Base-by-base conservation (phyloP, 169 alveolate genomes). In the Hepatocystis sp. region DNA sequence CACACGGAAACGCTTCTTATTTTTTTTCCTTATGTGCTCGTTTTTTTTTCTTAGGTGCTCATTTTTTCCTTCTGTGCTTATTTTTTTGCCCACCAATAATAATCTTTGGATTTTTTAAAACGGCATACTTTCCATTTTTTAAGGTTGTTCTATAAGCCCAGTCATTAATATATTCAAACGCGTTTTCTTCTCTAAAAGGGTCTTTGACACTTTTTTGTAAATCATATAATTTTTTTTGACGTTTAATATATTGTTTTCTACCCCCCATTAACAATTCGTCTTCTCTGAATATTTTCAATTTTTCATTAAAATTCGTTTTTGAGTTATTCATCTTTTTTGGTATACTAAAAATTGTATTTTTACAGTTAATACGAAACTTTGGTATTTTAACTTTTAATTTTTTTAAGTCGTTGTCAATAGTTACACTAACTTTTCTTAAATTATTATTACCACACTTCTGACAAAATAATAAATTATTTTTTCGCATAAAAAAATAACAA, bases 391-490 rank as follows among this genome's bases (percentile, higher is more conserved):
- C 88, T 36, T 58, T 36, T 76, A 76, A 21, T 30, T 85, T 91
- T 51, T 90, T 68, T 61, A 90, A 84, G 58, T 91, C 68, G 76
- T 85, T 90, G 34, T 93, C 94, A 5, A 93, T 90, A 39, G 65
- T 58, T 21, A 94, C 95, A 66, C 94, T 93, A 17, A 94, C 97
- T 65, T 93, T 92, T 23, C 90, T 91, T 11, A 96, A 90, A 8
- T 97, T 96, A 36, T 95, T 96, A 67, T 94, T 92, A 3, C 98
- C 98, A 66, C 98, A 96, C 30, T 95, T 93, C 13, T 93, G 88
- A 65, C 98, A 96, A 85, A 95, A 96, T 78, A 88, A 56, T 30
- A 91, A 66, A n/a, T 66, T 28, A 30, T 89, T 90, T 65, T 85
- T 90, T 44, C 88, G 67, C 65, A 47, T 85, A 39, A 90, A 90